Conservation (phyloP, 495 filamentous ascomycete genomes). For the Trichoderma erinaceum region DNA sequence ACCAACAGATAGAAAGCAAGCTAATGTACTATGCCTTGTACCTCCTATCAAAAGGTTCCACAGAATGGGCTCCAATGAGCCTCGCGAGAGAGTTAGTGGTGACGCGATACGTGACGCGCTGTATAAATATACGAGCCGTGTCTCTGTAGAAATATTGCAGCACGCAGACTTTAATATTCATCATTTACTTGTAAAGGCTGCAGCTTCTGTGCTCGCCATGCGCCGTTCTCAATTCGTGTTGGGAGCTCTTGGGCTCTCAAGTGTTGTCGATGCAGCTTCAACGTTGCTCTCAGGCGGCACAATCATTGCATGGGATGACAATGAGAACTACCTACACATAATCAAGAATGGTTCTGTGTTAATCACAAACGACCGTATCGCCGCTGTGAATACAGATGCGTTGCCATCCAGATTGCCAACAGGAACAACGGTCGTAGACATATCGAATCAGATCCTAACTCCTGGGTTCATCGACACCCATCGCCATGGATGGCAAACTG, state of each 20-base stretch:
- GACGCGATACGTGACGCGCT: too few species aligned
- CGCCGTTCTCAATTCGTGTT: neutral
- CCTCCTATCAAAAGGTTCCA: too few species aligned
- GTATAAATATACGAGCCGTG: too few species aligned
- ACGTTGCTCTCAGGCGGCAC: slow-evolving; percentile 37
- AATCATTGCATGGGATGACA: slow-evolving; percentile 36
- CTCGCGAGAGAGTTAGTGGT: too few species aligned
- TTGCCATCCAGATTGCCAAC: slow-evolving; percentile 13
- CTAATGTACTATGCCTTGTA: too few species aligned
- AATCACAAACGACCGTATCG: slow-evolving; percentile 35
- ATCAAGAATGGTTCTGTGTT: slow-evolving; percentile 37
- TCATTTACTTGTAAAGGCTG: neutral
- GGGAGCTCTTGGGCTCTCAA: neutral
- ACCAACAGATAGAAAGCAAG: too few species aligned
- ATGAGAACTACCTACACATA: slow-evolving; percentile 29
- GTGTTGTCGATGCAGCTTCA: slow-evolving; percentile 19
- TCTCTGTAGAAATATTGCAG: too few species aligned
- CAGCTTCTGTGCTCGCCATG: neutral
- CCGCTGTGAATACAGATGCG: slow-evolving; percentile 22
- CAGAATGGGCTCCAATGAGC: too few species aligned
- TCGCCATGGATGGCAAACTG: slow-evolving; percentile 48
- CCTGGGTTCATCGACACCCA: slow-evolving; percentile 52
- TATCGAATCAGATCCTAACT: slow-evolving; percentile 40
- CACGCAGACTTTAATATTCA: too few species aligned
- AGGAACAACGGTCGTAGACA: slow-evolving; percentile 36